A percentile compares a stretch with the other conserved stretches of the same genome.
phyloP scores from a whole-genome alignment of 2,329 filamentous ascomycete genomes.

The Fusarium hostae region DNA sequence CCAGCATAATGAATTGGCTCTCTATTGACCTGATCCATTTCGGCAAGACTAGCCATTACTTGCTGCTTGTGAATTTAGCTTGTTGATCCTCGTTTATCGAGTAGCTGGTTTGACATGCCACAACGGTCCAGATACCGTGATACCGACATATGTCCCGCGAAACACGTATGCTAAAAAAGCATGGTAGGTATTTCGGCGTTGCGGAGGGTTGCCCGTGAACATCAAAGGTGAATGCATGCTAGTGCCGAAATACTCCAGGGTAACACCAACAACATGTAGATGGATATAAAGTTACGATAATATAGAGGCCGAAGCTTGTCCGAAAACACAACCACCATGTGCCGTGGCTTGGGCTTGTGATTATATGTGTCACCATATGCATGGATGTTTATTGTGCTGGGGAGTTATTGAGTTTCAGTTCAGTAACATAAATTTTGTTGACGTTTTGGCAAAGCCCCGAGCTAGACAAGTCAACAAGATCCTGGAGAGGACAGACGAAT shows the following conservation, averaged over 20 bases:
- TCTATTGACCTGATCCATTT: background rate
- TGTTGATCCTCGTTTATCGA: background rate
- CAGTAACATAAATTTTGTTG: constrained; percentile 33
- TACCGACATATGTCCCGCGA: constrained; percentile 12
- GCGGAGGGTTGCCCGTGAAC: constrained; percentile 27
- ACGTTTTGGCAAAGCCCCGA: constrained; percentile 22
- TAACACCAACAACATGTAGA: constrained; percentile 11
- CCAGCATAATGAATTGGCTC: background rate
- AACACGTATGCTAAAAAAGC: background rate
- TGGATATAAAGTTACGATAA: background rate
- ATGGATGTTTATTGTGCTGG: constrained; percentile 15
- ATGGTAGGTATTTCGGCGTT: constrained; percentile 14
- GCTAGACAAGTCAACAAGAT: constrained; percentile 38
- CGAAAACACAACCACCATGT: constrained; percentile 6
- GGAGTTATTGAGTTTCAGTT: constrained; percentile 26
- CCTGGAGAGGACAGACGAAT: constrained; percentile 26
- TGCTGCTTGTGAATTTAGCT: background rate
- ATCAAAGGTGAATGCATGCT: background rate
- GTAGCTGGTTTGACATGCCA: background rate
- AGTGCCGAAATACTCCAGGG: constrained; percentile 22
- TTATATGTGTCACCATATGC: background rate
- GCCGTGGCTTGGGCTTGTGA: constrained; percentile 17
- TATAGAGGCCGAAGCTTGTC: constrained; percentile 29
- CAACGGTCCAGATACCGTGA: constrained; percentile 24
- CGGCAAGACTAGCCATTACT: constrained; percentile 4